phyloP scores from a whole-genome alignment of 108 stramenopile species.

The Chaetoceros tenuissimus region DNA sequence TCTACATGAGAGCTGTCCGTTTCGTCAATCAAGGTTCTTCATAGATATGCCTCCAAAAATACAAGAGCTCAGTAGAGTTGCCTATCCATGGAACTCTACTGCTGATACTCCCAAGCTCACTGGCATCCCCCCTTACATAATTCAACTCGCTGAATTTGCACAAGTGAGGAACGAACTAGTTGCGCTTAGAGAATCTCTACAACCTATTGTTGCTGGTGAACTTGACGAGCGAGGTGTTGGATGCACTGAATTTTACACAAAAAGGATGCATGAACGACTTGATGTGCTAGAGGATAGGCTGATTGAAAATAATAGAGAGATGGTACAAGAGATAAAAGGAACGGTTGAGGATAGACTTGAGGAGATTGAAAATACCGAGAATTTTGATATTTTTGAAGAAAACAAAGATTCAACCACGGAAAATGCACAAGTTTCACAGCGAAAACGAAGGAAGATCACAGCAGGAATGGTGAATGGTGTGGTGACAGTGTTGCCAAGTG shows the following conservation, averaged over 20 bases:
- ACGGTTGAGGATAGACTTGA: background rate
- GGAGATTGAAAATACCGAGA: too few species aligned
- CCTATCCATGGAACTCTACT: slow-evolving; percentile 13
- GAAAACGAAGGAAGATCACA: background rate
- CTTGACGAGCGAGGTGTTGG: background rate
- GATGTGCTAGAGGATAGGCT: background rate
- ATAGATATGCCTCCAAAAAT: slow-evolving; percentile 5
- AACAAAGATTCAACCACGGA: background rate
- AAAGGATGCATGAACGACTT: background rate
- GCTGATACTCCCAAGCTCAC: slow-evolving; percentile 8
- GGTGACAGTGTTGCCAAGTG: background rate
- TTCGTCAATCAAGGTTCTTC: slow-evolving; percentile 9
- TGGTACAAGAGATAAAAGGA: background rate
- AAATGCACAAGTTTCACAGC: background rate
- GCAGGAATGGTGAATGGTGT: background rate
- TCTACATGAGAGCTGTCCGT: background rate
- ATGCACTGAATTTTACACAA: background rate
- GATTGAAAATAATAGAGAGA: background rate
- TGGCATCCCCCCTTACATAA: slow-evolving; percentile 14
- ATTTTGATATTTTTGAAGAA: too few species aligned
- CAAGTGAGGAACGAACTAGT: background rate
- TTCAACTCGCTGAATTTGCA: slow-evolving; percentile 2
- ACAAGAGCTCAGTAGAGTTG: background rate
- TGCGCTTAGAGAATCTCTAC: background rate
- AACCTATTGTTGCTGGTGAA: background rate